Evolutionary conservation across 345 rosid species (phyloP), one percentile per base, ranked within the genome.

Genomic region (Chamaenerion angustifolium): DNA sequence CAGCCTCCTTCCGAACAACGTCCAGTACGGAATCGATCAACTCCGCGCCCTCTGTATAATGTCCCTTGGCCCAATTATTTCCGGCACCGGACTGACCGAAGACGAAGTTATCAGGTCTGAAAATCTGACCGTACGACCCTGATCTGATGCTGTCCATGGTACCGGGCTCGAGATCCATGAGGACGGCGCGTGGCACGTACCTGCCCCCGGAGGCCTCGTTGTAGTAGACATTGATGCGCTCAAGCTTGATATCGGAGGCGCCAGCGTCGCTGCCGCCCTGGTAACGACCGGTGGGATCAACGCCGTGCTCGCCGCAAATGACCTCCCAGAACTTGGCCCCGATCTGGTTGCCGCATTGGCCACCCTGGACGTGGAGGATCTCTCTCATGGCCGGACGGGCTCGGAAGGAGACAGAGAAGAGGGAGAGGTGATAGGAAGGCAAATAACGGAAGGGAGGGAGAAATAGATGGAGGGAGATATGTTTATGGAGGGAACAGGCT

Each of bases 301-400:
- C 42, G 17, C 55, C 55, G 43, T 51, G 55, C 43, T 51, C 55
- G 44, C 18, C 55, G 17, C 55, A 51, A 17, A 51, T 51, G 16
- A 51, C 43, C 55, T 51, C 55, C 55, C 55, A 51, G 55, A 51
- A 51, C 42, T 51, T 51, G 42, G 55, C 25, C 3, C 55, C 55
- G 55, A 51, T 51, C 42, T 51, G 55, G 55, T 51, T 51, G 17
- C 55, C 55, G 43, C 55, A 51, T 51, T 51, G 55, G 43, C 55
- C 55, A 27, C 55, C 55, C 55, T 51, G 43, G 42, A 51, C 13
- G 42, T 51, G 55, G 0, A 51, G 42, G 42, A 51, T 51, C 42
- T 51, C 55, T 18, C 55, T 51, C 54, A 51, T 31, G 7, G 3
- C 37, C 5, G 37, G 37, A 31, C 37, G 37, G 37, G 8, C 37